These are phyloP conservation scores for Diaporthe ilicicola DNA, from an alignment of 2,329 filamentous ascomycete genomes.

Conservation along the genomic window DNA sequence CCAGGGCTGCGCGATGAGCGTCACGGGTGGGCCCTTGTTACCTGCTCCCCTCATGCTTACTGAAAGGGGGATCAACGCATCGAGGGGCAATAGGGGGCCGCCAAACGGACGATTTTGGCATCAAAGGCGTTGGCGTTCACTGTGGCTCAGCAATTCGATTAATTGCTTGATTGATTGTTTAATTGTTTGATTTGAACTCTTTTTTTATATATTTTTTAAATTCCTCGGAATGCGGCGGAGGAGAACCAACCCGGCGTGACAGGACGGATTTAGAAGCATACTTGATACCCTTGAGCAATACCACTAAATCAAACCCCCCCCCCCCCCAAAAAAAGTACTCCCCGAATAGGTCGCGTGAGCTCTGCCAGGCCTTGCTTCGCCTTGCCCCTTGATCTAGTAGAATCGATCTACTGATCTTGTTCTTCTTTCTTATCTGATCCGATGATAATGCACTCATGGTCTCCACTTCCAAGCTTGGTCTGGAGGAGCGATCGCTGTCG, in stretches of 20 bases:
- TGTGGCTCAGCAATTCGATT: background rate
- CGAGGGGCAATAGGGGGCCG: slow-evolving; percentile 8
- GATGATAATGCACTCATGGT: slow-evolving; percentile 16
- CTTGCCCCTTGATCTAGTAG: background rate
- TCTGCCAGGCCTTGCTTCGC: background rate
- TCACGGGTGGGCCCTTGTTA: slow-evolving; percentile 22
- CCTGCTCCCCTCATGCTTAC: slow-evolving; percentile 24
- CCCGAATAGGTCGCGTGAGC: background rate
- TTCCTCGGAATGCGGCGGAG: background rate
- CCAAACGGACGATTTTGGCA: slow-evolving; percentile 10
- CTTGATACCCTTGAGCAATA: slow-evolving; percentile 30
- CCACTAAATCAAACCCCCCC: background rate
- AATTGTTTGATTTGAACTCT: background rate
- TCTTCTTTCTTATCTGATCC: slow-evolving; percentile 15
- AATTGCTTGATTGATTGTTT: background rate
- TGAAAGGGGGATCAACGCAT: background rate
- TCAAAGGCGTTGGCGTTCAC: slow-evolving; percentile 23
- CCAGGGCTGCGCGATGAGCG: slow-evolving; percentile 17
- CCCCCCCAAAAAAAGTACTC: background rate
- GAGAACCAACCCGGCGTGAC: slow-evolving; percentile 8
- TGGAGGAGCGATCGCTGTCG: slow-evolving; percentile 13
- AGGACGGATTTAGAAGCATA: slow-evolving; percentile 26
- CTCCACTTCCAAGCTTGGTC: slow-evolving; percentile 14
- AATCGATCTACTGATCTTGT: slow-evolving; percentile 15
- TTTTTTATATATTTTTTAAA: background rate